These are phyloP conservation scores for Syzygium malaccense DNA, from an alignment of 441 rosid genomes.

Conservation along the genomic window DNA sequence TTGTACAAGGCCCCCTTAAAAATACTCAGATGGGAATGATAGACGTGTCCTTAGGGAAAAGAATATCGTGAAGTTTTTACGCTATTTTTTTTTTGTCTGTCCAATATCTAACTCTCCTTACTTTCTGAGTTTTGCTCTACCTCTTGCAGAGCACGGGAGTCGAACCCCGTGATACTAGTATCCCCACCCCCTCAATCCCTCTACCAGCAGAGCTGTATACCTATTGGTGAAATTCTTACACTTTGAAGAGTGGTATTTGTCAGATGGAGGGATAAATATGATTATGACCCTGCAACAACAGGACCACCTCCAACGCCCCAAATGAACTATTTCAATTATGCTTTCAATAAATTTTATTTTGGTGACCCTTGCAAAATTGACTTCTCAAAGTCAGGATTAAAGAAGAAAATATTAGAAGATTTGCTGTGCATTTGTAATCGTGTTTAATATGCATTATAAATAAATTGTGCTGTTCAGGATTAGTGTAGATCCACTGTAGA, in stretches of 20 bases:
- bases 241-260: not conserved
- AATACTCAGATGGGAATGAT: not conserved
- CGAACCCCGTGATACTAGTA: too few relatives aligned
- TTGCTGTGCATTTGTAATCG: not conserved
- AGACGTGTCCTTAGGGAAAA: not conserved
- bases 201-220: too few relatives aligned
- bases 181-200: too few relatives aligned
- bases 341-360: not conserved
- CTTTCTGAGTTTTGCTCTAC: too few relatives aligned
- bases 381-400: not conserved
- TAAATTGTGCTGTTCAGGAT: not conserved
- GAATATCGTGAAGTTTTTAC: not conserved
- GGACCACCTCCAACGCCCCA: not conserved
- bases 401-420: not conserved
- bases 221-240: not conserved
- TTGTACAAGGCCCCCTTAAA: not conserved
- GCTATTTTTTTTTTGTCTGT: not conserved
- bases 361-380: not conserved
- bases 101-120: too few relatives aligned
- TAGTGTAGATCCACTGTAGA: not conserved
- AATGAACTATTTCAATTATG: not conserved
- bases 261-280: fast-evolving
- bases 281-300: not conserved
- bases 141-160: too few relatives aligned
- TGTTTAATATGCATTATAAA: not conserved